Conservation (phyloP, 257 asterid species). For the Gentiana dahurica region DNA sequence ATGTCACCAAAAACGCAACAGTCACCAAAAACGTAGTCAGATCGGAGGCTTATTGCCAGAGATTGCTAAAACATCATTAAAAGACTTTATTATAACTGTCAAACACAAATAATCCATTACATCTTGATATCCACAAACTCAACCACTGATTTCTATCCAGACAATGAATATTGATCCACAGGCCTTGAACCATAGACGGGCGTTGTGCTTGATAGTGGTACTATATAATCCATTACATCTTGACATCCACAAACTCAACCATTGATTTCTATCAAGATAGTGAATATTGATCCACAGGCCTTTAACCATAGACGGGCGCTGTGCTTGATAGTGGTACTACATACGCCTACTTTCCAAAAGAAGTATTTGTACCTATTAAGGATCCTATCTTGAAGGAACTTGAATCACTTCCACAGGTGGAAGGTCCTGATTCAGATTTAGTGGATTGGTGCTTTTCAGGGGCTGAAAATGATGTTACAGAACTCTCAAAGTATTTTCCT, state of each 20-base stretch:
- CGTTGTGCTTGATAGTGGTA: conserved; percentile 90
- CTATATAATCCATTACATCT: conserved; percentile 36
- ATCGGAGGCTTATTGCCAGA: too few relatives aligned
- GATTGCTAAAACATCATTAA: too few relatives aligned
- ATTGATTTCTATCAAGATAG: conserved; percentile 16
- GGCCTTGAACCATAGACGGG: conserved; percentile 86
- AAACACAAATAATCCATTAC: too few relatives aligned
- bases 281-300: conserved; percentile 46
- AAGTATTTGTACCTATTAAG: conserved; percentile 68
- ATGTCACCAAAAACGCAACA: too few relatives aligned
- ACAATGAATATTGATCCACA: conserved; percentile 44
- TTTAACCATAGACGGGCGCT: conserved; percentile 89
- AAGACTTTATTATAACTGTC: too few relatives aligned
- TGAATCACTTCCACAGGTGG: conserved; percentile 57
- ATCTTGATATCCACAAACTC: too few relatives aligned
- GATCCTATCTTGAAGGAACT: conserved; percentile 61
- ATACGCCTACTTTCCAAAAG: conserved; percentile 91
- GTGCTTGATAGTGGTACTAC: conserved; percentile 98
- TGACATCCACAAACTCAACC: too few relatives aligned
- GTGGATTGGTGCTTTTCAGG: conserved; percentile 93
- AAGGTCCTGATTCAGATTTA: conserved; percentile 88
- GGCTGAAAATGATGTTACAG: conserved; percentile 77
- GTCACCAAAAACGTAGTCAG: too few relatives aligned
- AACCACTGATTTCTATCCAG: conserved; percentile 9
- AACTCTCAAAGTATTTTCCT: conserved; percentile 69